phyloP scores from a whole-genome alignment of 306 rosid species.

The Gillenia trifoliata region DNA sequence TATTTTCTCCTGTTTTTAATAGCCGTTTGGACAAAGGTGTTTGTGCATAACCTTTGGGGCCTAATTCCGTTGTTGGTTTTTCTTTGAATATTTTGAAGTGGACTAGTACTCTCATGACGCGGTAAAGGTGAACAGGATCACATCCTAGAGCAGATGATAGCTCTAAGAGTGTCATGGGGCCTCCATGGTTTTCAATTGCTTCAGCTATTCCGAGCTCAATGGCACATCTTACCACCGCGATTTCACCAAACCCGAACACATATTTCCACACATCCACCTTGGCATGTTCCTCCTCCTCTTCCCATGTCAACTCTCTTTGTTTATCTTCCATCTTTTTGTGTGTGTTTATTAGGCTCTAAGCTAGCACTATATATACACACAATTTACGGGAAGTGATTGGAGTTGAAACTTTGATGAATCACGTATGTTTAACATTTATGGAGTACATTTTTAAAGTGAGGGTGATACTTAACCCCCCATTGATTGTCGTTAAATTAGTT shows the following conservation, averaged over 20 bases:
- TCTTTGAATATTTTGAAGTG: constrained; percentile 40
- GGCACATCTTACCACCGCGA: constrained; percentile 57
- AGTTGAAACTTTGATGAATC: too few relatives aligned
- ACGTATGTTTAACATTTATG: too few relatives aligned
- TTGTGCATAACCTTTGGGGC: constrained; percentile 5
- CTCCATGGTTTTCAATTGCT: constrained; percentile 41
- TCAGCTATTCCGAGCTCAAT: constrained; percentile 64
- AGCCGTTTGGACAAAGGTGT: constrained; percentile 29
- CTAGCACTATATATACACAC: not conserved
- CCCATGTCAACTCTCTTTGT: not conserved
- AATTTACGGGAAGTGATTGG: too few relatives aligned
- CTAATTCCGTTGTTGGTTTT: not conserved
- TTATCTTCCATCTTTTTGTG: not conserved
- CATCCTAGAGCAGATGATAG: constrained; percentile 39
- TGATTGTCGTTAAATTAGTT: too few relatives aligned
- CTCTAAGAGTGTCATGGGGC: constrained; percentile 44
- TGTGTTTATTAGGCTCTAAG: not conserved
- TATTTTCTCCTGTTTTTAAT: constrained; percentile 5
- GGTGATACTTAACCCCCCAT: too few relatives aligned
- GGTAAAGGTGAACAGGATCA: constrained; percentile 17
- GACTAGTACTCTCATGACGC: constrained; percentile 49
- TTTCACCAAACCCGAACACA: constrained; percentile 48
- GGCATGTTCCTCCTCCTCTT: constrained; percentile 25
- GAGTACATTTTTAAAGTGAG: too few relatives aligned
- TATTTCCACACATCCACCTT: constrained; percentile 37